Base-by-base conservation (phyloP, 495 filamentous ascomycete species). In the Terfezia boudieri region DNA sequence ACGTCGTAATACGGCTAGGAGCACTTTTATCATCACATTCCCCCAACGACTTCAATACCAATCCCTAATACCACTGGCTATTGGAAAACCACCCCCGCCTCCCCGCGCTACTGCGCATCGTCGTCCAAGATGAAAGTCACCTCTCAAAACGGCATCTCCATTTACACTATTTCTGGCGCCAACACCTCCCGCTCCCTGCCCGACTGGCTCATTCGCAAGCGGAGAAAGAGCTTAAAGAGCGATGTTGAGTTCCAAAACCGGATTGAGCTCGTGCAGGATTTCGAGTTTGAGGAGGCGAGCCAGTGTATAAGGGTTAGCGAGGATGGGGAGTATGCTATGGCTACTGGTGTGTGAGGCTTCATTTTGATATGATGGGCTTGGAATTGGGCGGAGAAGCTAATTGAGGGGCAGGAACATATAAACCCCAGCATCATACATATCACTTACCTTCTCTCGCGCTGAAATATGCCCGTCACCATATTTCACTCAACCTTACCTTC, bases 241-340 rank as follows among this genome's bases (percentile, higher is more conserved):
- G 90, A 96, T 63, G 77, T 84, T 51, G 88, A 94, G 60, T 95
- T 83, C 69, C 80, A 86, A 54, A 93, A 86, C 65, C 82, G 90
- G 52, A 82, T 99, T 56, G 92, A 99, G 67, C 72, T 99, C 51
- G 73, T 99, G 23, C 92, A 99, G 63, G 89, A 96, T 63, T 99
- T 99, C 64, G 88, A 93, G 62, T 99, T 96, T 58, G 90, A 96
- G 63, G 92, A 99, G 67, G 87, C 92, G n/a, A 94, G 88, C 65
- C 76, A 81, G 49, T 95, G 89, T 65, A 74, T 99, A 50, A 73
- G 86, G 37, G 82, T 86, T 36, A 93, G 85, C 65, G 90, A 95
- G 55, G 92, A 99, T 76, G 88, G 89, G 37, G 81, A 96, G 62
- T 99, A 90, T 84, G 85, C 94, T 9, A 92, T 96, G 84, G 93